These are phyloP conservation scores for Neurospora sublineolata DNA, from an alignment of 495 filamentous ascomycete genomes.

Conservation along the genomic window DNA sequence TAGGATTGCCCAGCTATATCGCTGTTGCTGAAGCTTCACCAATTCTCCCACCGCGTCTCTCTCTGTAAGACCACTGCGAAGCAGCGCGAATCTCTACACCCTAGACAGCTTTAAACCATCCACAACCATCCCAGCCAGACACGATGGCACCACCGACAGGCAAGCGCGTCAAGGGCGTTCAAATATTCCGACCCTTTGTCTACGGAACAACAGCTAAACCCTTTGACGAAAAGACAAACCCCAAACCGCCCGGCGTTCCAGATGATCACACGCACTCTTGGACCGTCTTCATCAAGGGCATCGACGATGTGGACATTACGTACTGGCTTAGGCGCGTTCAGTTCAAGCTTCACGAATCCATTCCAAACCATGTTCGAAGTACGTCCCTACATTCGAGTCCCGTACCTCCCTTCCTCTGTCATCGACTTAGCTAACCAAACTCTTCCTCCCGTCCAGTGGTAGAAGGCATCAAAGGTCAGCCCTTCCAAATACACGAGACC, in stretches of 20 bases:
- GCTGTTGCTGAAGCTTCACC: background rate
- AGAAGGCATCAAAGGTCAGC: conserved; percentile 53
- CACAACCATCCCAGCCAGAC: background rate
- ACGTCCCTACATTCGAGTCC: conserved; percentile 3
- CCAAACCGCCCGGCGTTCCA: conserved; percentile 53
- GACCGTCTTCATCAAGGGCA: conserved; percentile 81
- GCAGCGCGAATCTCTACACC: background rate
- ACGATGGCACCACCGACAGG: conserved; percentile 43
- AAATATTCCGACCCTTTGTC: conserved; percentile 68
- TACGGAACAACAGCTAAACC: conserved; percentile 67
- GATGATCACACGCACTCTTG: conserved; percentile 90
- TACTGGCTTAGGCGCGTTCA: conserved; percentile 96
- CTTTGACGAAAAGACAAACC: conserved; percentile 50
- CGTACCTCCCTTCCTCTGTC: background rate
- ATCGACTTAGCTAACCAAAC: background rate
- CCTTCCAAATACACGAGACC: conserved; percentile 81
- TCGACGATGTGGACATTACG: conserved; percentile 77
- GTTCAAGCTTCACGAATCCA: conserved; percentile 95
- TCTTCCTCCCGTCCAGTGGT: conserved; percentile 18
- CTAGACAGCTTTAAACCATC: background rate
- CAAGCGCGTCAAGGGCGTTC: conserved; percentile 55
- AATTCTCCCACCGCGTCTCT: background rate
- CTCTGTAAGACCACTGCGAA: background rate
- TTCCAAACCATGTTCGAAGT: conserved; percentile 74
- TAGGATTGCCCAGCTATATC: background rate